Conservation (phyloP, 2,329 filamentous ascomycete species). For the Verticillium dahliae region DNA sequence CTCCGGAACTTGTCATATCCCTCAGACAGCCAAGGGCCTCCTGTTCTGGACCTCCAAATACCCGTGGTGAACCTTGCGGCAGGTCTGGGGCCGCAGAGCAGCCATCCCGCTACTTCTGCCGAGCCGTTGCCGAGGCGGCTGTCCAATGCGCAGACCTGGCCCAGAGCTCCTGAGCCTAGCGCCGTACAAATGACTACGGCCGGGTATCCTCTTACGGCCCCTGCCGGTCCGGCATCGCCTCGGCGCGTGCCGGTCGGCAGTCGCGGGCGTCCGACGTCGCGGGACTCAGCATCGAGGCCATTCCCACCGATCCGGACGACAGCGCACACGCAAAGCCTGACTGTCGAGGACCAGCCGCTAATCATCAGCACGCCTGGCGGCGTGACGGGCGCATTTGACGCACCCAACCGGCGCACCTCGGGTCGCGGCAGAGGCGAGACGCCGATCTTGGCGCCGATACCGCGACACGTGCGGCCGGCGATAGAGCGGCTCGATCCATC, state of each 20-base stretch:
- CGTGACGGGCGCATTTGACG: constrained; percentile 46
- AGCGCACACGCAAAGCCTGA: constrained; percentile 9
- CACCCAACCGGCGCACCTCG: constrained; percentile 23
- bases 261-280: constrained; percentile 43
- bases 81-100: background rate
- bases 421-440: constrained; percentile 25
- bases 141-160: constrained; percentile 41
- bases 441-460: constrained; percentile 46
- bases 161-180: constrained; percentile 20
- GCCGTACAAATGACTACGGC: constrained; percentile 2
- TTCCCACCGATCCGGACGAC: background rate
- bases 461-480: constrained; percentile 38
- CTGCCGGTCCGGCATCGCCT: constrained; percentile 24
- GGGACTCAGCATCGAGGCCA: constrained; percentile 17
- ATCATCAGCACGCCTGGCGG: constrained; percentile 56
- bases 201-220: constrained; percentile 34
- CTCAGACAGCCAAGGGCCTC: constrained; percentile 7
- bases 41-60: constrained; percentile 21
- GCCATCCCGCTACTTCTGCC: background rate
- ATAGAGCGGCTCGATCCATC: constrained; percentile 51
- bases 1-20: background rate
- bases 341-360: constrained; percentile 42
- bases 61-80: constrained; percentile 10
- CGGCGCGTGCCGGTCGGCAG: constrained; percentile 33
- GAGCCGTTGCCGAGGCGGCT: constrained; percentile 16